These are phyloP conservation scores for Cladorrhinum sp. DNA, from an alignment of 2,329 filamentous ascomycete genomes.

Conservation along the genomic window DNA sequence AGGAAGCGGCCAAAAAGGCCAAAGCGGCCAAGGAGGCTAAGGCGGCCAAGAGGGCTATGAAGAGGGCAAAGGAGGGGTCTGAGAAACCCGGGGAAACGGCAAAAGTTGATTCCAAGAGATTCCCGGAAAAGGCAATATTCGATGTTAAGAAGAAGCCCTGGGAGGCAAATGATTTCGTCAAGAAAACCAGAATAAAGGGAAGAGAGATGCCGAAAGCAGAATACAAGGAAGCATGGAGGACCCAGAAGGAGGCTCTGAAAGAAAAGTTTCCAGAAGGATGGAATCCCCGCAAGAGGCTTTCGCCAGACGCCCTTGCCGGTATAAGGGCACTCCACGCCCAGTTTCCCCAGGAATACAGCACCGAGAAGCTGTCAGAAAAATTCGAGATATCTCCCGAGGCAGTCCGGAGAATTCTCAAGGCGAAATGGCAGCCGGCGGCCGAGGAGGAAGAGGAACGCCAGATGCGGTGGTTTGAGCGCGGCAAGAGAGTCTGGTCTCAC, in stretches of 20 bases:
- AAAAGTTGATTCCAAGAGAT: slow-evolving; percentile 21
- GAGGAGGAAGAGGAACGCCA: slow-evolving; percentile 57
- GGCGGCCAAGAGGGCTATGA: background rate
- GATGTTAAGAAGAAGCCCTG: background rate
- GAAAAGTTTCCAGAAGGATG: slow-evolving; percentile 80
- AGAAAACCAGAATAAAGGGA: slow-evolving; percentile 1
- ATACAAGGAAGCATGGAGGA: slow-evolving; percentile 60
- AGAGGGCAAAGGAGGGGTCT: background rate
- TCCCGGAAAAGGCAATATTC: no score
- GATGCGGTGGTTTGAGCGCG: slow-evolving; percentile 59
- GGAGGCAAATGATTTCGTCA: no score
- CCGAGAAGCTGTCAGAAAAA: slow-evolving; percentile 66
- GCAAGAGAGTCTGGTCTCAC: slow-evolving; percentile 56
- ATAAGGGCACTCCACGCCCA: slow-evolving; percentile 79
- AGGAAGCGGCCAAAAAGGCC: background rate
- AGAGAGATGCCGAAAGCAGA: background rate
- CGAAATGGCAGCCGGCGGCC: slow-evolving; percentile 65
- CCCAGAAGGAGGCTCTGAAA: slow-evolving; percentile 71
- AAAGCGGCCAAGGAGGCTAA: background rate
- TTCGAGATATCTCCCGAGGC: slow-evolving; percentile 88
- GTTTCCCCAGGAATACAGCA: slow-evolving; percentile 75
- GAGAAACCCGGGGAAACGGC: background rate
- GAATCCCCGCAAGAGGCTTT: slow-evolving; percentile 80
- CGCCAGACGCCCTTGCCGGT: slow-evolving; percentile 86
- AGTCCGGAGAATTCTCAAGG: slow-evolving; percentile 80